These are phyloP conservation scores for Podila epigama DNA, from an alignment of 192 early-diverging fungal genomes.

Conservation along the genomic window DNA sequence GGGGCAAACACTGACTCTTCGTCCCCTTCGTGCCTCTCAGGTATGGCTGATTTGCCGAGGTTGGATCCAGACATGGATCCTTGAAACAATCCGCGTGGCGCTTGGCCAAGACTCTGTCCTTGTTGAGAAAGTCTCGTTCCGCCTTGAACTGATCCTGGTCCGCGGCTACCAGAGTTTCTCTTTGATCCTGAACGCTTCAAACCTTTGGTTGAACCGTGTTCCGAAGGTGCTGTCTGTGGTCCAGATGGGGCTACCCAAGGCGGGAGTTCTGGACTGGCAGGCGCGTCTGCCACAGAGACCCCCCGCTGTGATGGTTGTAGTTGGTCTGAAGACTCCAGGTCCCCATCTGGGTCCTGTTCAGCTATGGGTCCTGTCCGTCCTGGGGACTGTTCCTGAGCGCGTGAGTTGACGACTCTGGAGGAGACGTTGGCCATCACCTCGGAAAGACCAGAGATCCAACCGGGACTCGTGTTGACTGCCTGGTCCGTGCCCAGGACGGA, in stretches of 20 bases:
- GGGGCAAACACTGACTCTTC: slow-evolving; percentile 28
- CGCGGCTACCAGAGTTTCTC: slow-evolving; percentile 18
- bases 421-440: slow-evolving; percentile 38
- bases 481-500: slow-evolving; percentile 10
- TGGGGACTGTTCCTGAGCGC: slow-evolving; percentile 22
- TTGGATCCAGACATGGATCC: slow-evolving; percentile 17
- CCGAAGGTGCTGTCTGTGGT: slow-evolving; percentile 11
- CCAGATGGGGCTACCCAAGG: slow-evolving; percentile 14
- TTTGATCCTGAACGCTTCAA: slow-evolving; percentile 14
- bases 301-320: background rate
- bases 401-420: slow-evolving; percentile 33
- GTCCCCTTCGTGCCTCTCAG: slow-evolving; percentile 19
- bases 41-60: slow-evolving; percentile 21
- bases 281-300: slow-evolving; percentile 2
- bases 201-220: slow-evolving; percentile 15
- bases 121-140: slow-evolving; percentile 5
- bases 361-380: background rate
- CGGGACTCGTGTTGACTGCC: slow-evolving; percentile 8
- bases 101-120: slow-evolving; percentile 1
- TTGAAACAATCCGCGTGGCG: slow-evolving; percentile 8
- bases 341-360: background rate
- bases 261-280: background rate
- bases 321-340: slow-evolving; percentile 6
- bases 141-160: slow-evolving; percentile 17
- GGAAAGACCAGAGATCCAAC: slow-evolving; percentile 31